Evolutionary conservation across 495 filamentous ascomycete genomes (phyloP).

Genomic region (Penicillium pulvis): DNA sequence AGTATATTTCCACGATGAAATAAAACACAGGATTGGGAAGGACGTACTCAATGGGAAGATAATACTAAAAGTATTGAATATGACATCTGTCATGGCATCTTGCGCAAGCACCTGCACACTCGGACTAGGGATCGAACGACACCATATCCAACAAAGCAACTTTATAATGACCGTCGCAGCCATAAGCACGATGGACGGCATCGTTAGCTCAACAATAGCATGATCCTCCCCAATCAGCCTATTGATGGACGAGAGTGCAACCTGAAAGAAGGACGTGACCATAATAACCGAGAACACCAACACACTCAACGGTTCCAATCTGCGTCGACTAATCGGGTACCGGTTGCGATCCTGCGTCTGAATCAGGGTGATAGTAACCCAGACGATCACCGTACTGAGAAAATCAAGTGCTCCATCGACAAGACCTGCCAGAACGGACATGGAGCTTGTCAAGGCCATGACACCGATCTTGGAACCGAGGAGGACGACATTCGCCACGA

Average conservation of each 20-base stretch:
- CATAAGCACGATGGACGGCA: slow-evolving; percentile 83
- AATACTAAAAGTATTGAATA: slow-evolving; percentile 93
- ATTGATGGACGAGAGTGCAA: slow-evolving; percentile 70
- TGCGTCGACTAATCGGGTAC: slow-evolving; percentile 80
- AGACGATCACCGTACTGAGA: slow-evolving; percentile 82
- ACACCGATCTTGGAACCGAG: slow-evolving; percentile 80
- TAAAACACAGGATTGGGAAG: background rate
- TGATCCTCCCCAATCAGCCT: slow-evolving; percentile 66
- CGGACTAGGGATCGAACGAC: slow-evolving; percentile 83
- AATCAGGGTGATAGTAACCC: slow-evolving; percentile 77
- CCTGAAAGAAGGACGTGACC: slow-evolving; percentile 87
- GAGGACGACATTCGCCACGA: slow-evolving; percentile 78
- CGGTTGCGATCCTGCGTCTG: slow-evolving; percentile 71
- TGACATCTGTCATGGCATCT: slow-evolving; percentile 69
- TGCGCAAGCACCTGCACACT: slow-evolving; percentile 82
- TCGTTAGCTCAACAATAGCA: slow-evolving; percentile 66
- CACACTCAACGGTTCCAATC: slow-evolving; percentile 78
- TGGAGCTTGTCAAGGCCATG: slow-evolving; percentile 73
- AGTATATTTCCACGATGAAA: background rate
- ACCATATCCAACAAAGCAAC: slow-evolving; percentile 84
- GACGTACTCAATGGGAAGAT: slow-evolving; percentile 47
- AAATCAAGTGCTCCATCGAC: slow-evolving; percentile 91
- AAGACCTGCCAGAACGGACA: slow-evolving; percentile 85
- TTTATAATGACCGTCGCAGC: slow-evolving; percentile 80
- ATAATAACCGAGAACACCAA: slow-evolving; percentile 82